Evolutionary conservation across 352 stramenopile genomes (phyloP), one percentile per base, ranked within the genome.

Genomic region (Pythium aquatile): DNA sequence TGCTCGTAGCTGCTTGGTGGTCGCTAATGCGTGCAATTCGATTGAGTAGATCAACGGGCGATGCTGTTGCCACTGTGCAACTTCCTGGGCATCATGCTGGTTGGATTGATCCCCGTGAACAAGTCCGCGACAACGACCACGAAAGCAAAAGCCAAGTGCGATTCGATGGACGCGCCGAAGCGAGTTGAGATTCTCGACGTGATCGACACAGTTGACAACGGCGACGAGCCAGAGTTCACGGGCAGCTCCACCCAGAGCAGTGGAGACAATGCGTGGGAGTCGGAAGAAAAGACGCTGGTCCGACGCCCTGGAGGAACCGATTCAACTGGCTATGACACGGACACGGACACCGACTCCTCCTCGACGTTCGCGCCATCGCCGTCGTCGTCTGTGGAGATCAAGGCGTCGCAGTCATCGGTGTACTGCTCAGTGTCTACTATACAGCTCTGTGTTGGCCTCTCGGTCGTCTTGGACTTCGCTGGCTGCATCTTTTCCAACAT

Each of bases 51-150:
- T 58, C 86, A 94, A 66, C 81, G 78, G 40, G 79, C 81, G n/a
- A 93, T 94, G 83, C 70, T 94, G n/a, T 64, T 94, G 40, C 86
- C 86, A 61, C 76, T 94, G 3, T 93, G 86, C 70, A 94, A 94
- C 73, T 94, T 93, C 58, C 66, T 94, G 14, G 86, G 86, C 20
- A 92, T 94, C 77, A 92, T 93, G 84, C 79, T 94, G 29, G 85
- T 92, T 2, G 86, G 86, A 0, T 66, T 94, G 17, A 70, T 93
- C 29, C 83, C 86, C 26, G 51, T 72, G 11, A 47, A 53, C 52
- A 58, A 63, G 42, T 24, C 10, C 14, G 3, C 44, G n/a, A 33
- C 35, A 58, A 55, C 57, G 16, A 5, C 16, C 9, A 16, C 11
- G 44, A 17, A 14, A 14, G 5, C 42, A 26, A 52, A 42, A 39